Evolutionary conservation across 208 protist genomes (phyloP), one percentile per base, ranked within the genome.

Genomic region (Acanthamoeba royreba): DNA sequence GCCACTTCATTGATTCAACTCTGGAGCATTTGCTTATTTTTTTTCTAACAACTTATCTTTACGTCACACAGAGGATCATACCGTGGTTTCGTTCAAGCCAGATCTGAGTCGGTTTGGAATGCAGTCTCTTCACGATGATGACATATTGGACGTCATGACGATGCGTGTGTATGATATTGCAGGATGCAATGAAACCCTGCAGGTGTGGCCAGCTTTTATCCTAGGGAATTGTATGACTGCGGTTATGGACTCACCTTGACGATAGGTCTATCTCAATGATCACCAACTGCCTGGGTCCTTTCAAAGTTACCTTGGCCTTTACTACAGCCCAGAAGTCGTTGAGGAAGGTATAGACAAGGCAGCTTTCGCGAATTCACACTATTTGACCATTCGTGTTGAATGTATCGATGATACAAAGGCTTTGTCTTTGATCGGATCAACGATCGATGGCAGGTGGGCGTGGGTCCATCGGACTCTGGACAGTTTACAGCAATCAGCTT

Each of bases 141-240:
- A 99, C 95, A 99, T 99, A 94, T 91, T 99, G 8, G 97, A 97
- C 1, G 97, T 99, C 40, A 98, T 99, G 92, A 97, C 95, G 53
- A 99, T 98, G 33, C 98, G 99, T 63, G 99, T 99, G 11, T 99
- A 99, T 94, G 99, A 99, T 96, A 95, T 99, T 35, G 99, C 99
- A 15, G 99, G 99, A 47, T 98, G 98, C 98, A 98, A 98, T 94
- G 93, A 96, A 40, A 94, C 91, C 45, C 96, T 99, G 85, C 96
- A 98, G n/a, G 58, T 69, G 40, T n/a, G 52, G 52, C 1, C 52
- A 55, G 49, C 49, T 55, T 19, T 19, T 55, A 19, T 55, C 9
- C 13, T 19, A 55, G 19, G 9, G 13, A 55, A 19, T 9, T 55
- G 13, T 55, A 9, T 55, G 9, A 19, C 19, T 55, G 49, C 19